A percentile compares a stretch with the other conserved stretches of the same genome.
Evolutionary conservation across 2,329 filamentous ascomycete genomes (phyloP).

Genomic region (Lecanoromycetidae sp.): DNA sequence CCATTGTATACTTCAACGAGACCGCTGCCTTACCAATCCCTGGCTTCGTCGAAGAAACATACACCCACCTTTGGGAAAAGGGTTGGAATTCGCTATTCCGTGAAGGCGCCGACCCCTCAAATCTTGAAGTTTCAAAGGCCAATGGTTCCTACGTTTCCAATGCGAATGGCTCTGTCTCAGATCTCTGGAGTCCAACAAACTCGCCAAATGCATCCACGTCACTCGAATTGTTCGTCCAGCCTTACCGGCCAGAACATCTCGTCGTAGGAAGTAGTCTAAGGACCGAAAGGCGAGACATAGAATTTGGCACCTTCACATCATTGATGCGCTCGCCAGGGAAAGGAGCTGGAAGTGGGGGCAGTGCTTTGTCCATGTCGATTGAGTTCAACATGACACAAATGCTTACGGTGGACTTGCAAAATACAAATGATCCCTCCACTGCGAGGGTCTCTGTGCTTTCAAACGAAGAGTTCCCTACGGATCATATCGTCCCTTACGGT

Average conservation of each 20-base stretch:
- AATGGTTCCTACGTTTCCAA: too few species aligned
- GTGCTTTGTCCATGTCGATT: conserved; percentile 36
- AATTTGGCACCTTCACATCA: conserved; percentile 36
- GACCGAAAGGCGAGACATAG: conserved; percentile 35
- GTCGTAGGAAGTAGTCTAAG: conserved; percentile 34
- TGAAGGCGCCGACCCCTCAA: conserved; percentile 31
- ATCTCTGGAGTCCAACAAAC: conserved; percentile 3
- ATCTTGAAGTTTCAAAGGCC: conserved; percentile 29
- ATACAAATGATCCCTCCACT: conserved; percentile 28
- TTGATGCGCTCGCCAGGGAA: conserved; percentile 31
- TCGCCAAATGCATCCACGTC: conserved; percentile 17
- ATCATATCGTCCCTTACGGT: conserved; percentile 30
- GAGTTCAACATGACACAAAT: conserved; percentile 35
- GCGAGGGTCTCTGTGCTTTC: conserved; percentile 32
- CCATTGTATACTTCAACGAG: conserved; percentile 42
- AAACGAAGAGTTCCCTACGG: conserved; percentile 28
- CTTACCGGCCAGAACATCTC: conserved; percentile 27
- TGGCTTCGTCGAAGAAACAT: conserved; percentile 31
- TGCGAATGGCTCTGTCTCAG: too few species aligned
- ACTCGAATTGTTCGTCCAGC: conserved; percentile 28
- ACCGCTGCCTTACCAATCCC: conserved; percentile 26
- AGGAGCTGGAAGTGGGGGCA: conserved; percentile 24
- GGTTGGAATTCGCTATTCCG: conserved; percentile 36
- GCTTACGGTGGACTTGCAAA: conserved; percentile 35
- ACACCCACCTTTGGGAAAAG: conserved; percentile 34